Evolutionary conservation across 352 stramenopile species (phyloP), one percentile per base, ranked within the genome.

Genomic region (Chrysophaeum taylorii): DNA sequence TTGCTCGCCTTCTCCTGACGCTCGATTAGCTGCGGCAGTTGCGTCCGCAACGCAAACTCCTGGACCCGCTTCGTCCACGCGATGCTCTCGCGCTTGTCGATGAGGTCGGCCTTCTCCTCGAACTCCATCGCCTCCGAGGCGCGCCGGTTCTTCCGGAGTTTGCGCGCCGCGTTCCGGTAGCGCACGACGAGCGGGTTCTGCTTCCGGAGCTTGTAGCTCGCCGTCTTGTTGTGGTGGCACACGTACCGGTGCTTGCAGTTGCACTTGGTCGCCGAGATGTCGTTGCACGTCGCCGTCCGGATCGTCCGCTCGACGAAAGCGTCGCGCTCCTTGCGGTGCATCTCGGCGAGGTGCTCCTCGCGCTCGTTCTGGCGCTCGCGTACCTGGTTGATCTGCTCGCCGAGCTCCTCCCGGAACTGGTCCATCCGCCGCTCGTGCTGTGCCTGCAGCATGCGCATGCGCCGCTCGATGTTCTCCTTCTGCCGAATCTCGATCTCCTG

Each of bases 261-360:
- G 23, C 50, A 62, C 25, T 25, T 31, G 27, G 50, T 62, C 50
- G 50, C 50, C 25, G 50, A 62, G 27, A 62, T 36, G 50, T 62
- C 50, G 7, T 7, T 21, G 50, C 1, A 36, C 50, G 50, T 62
- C 50, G 50, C 50, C 15, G n/a, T 35, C 5, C 50, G 50, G 15
- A 62, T 33, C 50, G 27, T 37, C n/a, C 50, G 50, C 27, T 62
- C 50, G n/a, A 62, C 27, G 27, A 62, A 62, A 25, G 35, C 50
- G 50, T 62, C 50, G 50, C 50, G 50, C 50, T 62, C n/a, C 50
- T 37, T 2, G n/a, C 50, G 50, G 50, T 62, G 50, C 50, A 15
- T 12, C 25, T 62, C 50, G 27, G 50, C 50, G 27, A 62, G 50
- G 2, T 9, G 9, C 50, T 37, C 15, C 15, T 33, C 50, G n/a